phyloP scores from a whole-genome alignment of 495 filamentous ascomycete genomes.

The Cudoniella acicularis region DNA sequence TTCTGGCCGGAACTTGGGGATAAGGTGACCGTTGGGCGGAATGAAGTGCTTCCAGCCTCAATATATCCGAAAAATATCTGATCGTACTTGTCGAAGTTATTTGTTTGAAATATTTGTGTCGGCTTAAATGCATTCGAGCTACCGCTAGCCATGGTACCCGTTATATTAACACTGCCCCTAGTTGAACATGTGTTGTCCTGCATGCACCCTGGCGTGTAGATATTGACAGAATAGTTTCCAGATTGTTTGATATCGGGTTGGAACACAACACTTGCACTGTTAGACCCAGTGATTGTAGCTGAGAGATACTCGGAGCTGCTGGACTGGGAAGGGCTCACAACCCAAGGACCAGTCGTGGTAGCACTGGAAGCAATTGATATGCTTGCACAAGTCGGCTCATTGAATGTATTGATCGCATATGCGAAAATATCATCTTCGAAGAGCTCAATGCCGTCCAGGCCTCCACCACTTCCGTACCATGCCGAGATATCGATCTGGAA shows the following conservation, averaged over 20 bases:
- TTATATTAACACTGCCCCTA: constrained; percentile 77
- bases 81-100: constrained; percentile 92
- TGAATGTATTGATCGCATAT: constrained; percentile 82
- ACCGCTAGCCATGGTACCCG: constrained; percentile 59
- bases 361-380: constrained; percentile 61
- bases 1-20: constrained; percentile 61
- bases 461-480: constrained; percentile 84
- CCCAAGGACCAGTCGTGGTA: constrained; percentile 71
- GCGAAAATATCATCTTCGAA: constrained; percentile 81
- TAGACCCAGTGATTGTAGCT: constrained; percentile 51
- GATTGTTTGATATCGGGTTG: constrained; percentile 81
- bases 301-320: constrained; percentile 75
- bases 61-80: constrained; percentile 80
- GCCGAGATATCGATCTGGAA: constrained; percentile 80
- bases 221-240: constrained; percentile 80
- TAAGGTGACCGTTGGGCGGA: constrained; percentile 79
- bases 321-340: constrained; percentile 49
- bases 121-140: constrained; percentile 31
- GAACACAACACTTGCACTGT: constrained; percentile 68
- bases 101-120: constrained; percentile 70
- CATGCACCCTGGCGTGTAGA: constrained; percentile 88
- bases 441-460: constrained; percentile 85
- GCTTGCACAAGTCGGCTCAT: constrained; percentile 78
- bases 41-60: constrained; percentile 67
- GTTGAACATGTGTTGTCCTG: constrained; percentile 71